A percentile compares a stretch with the other conserved stretches of the same genome.
Conservation (phyloP, 768 basidiomycete genomes). For the Suillus luteus region DNA sequence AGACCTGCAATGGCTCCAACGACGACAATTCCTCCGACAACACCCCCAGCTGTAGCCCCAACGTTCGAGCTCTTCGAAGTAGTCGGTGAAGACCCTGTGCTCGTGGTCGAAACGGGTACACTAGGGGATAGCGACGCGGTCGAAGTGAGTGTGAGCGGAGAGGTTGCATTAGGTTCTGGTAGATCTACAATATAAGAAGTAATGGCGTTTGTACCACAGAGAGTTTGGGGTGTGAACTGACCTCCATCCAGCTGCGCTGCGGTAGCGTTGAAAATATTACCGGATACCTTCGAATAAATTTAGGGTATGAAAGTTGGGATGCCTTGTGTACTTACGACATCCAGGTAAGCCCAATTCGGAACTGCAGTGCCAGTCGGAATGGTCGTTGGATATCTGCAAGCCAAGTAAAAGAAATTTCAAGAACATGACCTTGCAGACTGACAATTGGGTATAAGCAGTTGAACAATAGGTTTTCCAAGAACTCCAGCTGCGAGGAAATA, state of each 20-base stretch:
- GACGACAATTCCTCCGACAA: slow-evolving; percentile 34
- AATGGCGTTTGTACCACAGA: background rate
- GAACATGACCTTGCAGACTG: slow-evolving; percentile 11
- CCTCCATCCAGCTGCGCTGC: slow-evolving; percentile 38
- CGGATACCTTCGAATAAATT: slow-evolving; percentile 19
- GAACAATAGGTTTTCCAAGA: slow-evolving; percentile 52
- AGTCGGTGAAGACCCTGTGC: slow-evolving; percentile 11
- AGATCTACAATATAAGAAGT: slow-evolving; percentile 30
- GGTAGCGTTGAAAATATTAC: slow-evolving; percentile 43
- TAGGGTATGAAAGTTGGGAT: background rate
- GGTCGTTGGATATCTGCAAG: slow-evolving; percentile 43
- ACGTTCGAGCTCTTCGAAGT: slow-evolving; percentile 33
- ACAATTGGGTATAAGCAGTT: slow-evolving; percentile 34
- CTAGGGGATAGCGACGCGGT: slow-evolving; percentile 16
- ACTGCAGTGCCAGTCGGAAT: slow-evolving; percentile 52
- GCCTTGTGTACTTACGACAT: slow-evolving; percentile 42
- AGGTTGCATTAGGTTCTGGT: slow-evolving; percentile 45
- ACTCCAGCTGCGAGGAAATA: slow-evolving; percentile 44
- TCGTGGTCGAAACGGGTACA: slow-evolving; percentile 8
- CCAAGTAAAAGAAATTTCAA: slow-evolving; percentile 9
- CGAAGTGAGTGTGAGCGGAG: slow-evolving; percentile 13
- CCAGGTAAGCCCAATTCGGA: slow-evolving; percentile 64
- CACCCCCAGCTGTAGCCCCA: slow-evolving; percentile 60
- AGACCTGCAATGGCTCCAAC: slow-evolving; percentile 43
- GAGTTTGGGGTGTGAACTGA: slow-evolving; percentile 10